Conservation (phyloP, 306 rosid genomes). For the Dryas drummondii region DNA sequence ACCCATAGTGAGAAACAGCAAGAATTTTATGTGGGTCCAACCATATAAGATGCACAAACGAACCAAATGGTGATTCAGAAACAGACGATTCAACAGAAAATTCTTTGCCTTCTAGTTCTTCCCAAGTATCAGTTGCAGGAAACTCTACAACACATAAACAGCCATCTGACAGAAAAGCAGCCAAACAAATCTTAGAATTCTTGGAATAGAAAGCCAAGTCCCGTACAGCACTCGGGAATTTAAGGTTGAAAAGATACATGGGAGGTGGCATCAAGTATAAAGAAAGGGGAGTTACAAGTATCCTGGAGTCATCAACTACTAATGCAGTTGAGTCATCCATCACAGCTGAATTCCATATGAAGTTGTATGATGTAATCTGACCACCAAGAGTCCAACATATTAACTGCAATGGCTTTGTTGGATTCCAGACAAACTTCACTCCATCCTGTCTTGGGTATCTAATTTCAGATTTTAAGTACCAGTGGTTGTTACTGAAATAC, state of each 20-base stretch:
- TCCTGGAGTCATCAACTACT: slow-evolving; percentile 64
- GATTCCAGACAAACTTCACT: slow-evolving; percentile 80
- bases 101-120: slow-evolving; percentile 82
- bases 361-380: slow-evolving; percentile 61
- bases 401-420: slow-evolving; percentile 65
- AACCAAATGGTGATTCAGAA: slow-evolving; percentile 52
- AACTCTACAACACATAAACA: slow-evolving; percentile 69
- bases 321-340: slow-evolving; percentile 68
- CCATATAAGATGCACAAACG: slow-evolving; percentile 74
- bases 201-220: slow-evolving; percentile 58
- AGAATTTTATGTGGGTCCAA: slow-evolving; percentile 69
- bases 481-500: slow-evolving; percentile 85
- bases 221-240: slow-evolving; percentile 64
- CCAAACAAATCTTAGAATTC: slow-evolving; percentile 68
- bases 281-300: slow-evolving; percentile 73
- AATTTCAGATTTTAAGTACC: slow-evolving; percentile 88
- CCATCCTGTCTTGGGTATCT: slow-evolving; percentile 65
- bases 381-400: slow-evolving; percentile 90
- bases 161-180: slow-evolving; percentile 73
- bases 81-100: slow-evolving; percentile 56
- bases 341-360: slow-evolving; percentile 80
- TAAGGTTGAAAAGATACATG: slow-evolving; percentile 72
- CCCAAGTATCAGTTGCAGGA: slow-evolving; percentile 84
- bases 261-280: slow-evolving; percentile 86
- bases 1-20: slow-evolving; percentile 72